phyloP scores from a whole-genome alignment of 306 rosid genomes.

The Lotus japonicus region DNA sequence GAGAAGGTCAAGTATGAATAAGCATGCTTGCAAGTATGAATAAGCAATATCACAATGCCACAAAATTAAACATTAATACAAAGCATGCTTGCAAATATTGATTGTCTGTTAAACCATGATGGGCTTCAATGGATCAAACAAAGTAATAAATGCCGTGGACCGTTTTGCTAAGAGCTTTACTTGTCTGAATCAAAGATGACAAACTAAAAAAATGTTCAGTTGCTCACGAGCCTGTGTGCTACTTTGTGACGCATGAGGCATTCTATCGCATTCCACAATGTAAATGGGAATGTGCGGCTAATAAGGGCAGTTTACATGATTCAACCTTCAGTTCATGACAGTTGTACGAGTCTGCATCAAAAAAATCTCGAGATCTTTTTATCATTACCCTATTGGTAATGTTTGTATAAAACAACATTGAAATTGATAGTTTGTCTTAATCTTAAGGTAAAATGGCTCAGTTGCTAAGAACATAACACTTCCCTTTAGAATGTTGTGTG shows the following conservation, averaged over 20 bases:
- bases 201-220: not conserved
- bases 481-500: too few relatives aligned
- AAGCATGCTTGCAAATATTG: too few relatives aligned
- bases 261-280: not conserved
- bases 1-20: too few relatives aligned
- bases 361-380: not conserved
- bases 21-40: too few relatives aligned
- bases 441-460: not conserved
- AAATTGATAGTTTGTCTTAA: not conserved
- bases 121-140: not conserved
- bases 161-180: not conserved
- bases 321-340: not conserved
- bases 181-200: conserved; percentile 11
- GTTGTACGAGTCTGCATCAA: not conserved
- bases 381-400: not conserved
- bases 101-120: not conserved
- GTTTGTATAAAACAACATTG: not conserved
- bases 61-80: too few relatives aligned
- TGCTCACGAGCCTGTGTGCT: conserved; percentile 29
- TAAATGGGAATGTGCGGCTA: not conserved
- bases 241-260: not conserved
- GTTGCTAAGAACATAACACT: too few relatives aligned
- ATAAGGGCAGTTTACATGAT: not conserved
- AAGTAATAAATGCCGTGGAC: conserved; percentile 14
- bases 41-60: too few relatives aligned